A percentile compares a stretch with the other conserved stretches of the same genome.
phyloP scores from a whole-genome alignment of 441 rosid species.

The Brassica hybrid region DNA sequence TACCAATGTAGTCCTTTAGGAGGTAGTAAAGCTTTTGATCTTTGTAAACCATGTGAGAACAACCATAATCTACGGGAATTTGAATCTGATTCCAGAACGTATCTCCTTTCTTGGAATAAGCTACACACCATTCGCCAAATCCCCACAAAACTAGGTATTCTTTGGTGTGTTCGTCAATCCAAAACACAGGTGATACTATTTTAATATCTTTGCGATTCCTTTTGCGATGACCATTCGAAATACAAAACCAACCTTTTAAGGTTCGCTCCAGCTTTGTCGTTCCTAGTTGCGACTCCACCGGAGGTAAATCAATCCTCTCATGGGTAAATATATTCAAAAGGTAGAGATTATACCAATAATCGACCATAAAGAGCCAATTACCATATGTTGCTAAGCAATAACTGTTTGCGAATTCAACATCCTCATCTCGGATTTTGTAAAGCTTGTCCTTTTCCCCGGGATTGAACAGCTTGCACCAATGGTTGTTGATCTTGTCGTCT shows the following conservation, averaged over 20 bases:
- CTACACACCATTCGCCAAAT: background rate
- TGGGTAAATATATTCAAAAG: background rate
- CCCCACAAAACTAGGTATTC: conserved; percentile 18
- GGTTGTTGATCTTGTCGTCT: conserved; percentile 2
- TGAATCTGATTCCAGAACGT: background rate
- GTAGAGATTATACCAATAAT: conserved; percentile 1
- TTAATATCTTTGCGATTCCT: background rate
- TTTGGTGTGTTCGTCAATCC: conserved; percentile 26
- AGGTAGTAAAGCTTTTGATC: background rate
- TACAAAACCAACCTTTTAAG: background rate
- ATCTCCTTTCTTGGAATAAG: conserved; percentile 20
- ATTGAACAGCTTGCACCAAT: conserved; percentile 8
- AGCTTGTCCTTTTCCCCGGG: conserved; percentile 7
- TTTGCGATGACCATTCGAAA: background rate
- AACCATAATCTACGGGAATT: background rate
- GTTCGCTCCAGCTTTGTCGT: conserved; percentile 4
- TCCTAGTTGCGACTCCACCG: conserved; percentile 10
- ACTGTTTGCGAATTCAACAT: conserved; percentile 8
- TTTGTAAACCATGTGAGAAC: background rate
- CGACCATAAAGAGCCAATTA: conserved; percentile 19
- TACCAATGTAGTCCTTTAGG: background rate
- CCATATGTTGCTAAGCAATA: background rate
- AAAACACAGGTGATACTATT: conserved; percentile 7
- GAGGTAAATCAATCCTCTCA: conserved; percentile 16
- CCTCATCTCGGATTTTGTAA: conserved; percentile 8